A percentile compares a stretch with the other conserved stretches of the same genome.
phyloP scores from a whole-genome alignment of 2,329 filamentous ascomycete species.

The Aureobasidium sp. region DNA sequence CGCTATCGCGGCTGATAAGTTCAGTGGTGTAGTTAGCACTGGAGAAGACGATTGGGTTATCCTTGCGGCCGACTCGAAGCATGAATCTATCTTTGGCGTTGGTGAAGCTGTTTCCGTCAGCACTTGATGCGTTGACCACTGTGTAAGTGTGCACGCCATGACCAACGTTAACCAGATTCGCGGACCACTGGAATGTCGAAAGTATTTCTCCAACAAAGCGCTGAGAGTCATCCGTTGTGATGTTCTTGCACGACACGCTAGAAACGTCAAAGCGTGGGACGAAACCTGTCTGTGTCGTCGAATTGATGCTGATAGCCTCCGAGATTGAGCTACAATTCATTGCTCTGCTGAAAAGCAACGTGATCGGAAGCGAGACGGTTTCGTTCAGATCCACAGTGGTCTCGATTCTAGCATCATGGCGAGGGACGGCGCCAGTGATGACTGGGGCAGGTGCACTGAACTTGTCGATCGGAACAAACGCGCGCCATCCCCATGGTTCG shows the following conservation, averaged over 20 bases:
- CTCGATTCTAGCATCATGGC: constrained; percentile 53
- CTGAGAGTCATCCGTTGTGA: constrained; percentile 30
- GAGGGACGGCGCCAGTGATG: constrained; percentile 54
- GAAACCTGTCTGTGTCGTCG: constrained; percentile 44
- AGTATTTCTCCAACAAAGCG: constrained; percentile 45
- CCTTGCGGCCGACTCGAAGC: constrained; percentile 50
- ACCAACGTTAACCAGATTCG: constrained; percentile 48
- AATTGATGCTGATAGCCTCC: constrained; percentile 45
- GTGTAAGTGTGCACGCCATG: constrained; percentile 56
- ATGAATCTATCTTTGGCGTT: constrained; percentile 53
- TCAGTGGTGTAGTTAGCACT: constrained; percentile 52
- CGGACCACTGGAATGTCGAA: constrained; percentile 47
- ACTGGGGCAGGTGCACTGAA: constrained; percentile 49
- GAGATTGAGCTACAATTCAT: constrained; percentile 55
- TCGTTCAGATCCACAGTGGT: constrained; percentile 37
- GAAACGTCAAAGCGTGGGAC: constrained; percentile 38
- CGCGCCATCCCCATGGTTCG: constrained; percentile 51
- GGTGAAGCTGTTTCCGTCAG: constrained; percentile 36
- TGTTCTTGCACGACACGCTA: constrained; percentile 40
- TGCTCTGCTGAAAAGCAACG: constrained; percentile 51
- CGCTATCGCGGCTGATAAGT: constrained; percentile 40
- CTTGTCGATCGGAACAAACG: constrained; percentile 48
- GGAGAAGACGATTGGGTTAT: constrained; percentile 56
- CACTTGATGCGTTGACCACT: constrained; percentile 46
- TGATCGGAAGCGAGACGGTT: constrained; percentile 43